A percentile compares a stretch with the other conserved stretches of the same genome.
These are phyloP conservation scores for Alopecurus myosuroides DNA, from an alignment of 176 grass and related monocot species.

Conservation along the genomic window DNA sequence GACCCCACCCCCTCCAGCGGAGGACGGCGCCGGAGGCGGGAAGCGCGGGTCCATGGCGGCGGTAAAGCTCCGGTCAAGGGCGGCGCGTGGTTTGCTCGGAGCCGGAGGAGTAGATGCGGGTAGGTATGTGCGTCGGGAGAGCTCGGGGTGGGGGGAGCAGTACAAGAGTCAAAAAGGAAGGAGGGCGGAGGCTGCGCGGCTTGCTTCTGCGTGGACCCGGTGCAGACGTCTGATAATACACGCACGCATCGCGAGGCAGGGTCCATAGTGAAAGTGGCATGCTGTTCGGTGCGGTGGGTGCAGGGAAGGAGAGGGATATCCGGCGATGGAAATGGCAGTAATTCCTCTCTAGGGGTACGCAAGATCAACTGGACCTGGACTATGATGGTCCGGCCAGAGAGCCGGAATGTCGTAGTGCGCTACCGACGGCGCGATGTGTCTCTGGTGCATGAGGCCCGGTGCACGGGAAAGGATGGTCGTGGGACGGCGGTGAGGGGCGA, in stretches of 20 bases:
- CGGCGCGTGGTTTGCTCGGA: conserved; percentile 3
- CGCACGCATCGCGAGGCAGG: not conserved
- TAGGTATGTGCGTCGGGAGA: not conserved
- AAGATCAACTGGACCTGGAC: not conserved
- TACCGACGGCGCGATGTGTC: not conserved
- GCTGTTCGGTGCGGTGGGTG: not conserved
- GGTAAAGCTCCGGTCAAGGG: conserved; percentile 1
- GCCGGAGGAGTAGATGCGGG: conserved; percentile 4
- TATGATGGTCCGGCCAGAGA: rapidly evolving
- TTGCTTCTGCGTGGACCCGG: not conserved
- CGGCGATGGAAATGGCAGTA: not conserved
- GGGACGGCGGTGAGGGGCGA: not conserved
- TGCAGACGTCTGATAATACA: rapidly evolving
- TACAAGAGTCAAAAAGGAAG: not conserved
- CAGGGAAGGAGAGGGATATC: not conserved
- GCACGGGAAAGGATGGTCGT: not conserved
- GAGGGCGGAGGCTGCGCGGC: not conserved
- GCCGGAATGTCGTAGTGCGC: rapidly evolving
- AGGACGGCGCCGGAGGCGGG: conserved; percentile 39
- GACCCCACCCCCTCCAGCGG: not conserved
- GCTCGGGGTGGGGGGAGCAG: not conserved
- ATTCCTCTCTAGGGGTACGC: not conserved
- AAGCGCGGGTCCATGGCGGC: conserved; percentile 42
- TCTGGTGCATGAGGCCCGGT: not conserved
- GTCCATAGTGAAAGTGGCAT: rapidly evolving